Conservation (phyloP, 2,329 filamentous ascomycete genomes). For the Cercospora sp. region DNA sequence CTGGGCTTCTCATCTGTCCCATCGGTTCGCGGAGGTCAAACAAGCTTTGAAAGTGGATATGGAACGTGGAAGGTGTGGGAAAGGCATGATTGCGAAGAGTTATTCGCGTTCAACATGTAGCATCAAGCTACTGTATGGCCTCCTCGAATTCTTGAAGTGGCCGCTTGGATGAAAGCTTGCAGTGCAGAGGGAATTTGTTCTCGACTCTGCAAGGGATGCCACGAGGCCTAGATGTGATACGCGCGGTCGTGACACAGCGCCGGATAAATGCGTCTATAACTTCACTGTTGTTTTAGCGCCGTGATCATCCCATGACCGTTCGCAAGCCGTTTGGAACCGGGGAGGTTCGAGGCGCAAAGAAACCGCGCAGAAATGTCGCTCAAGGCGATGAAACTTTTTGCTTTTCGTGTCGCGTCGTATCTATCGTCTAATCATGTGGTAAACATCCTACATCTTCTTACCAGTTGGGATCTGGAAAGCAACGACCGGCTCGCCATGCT, state of each 20-base stretch:
- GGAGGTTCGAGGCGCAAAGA: background rate
- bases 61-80: background rate
- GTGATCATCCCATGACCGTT: background rate
- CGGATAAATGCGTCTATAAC: background rate
- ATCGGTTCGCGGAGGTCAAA: background rate
- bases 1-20: background rate
- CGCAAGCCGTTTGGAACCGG: background rate
- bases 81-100: background rate
- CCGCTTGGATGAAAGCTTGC: background rate
- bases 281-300: background rate
- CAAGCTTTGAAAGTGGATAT: background rate
- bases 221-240: background rate
- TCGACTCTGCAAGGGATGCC: constrained; percentile 1
- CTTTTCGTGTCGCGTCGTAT: background rate
- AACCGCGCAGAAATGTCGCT: background rate
- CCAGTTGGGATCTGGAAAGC: constrained; percentile 72
- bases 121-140: background rate
- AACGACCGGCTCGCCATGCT: constrained; percentile 60
- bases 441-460: constrained; percentile 44
- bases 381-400: background rate
- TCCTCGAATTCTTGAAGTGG: background rate
- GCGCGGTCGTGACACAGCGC: background rate
- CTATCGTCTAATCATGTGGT: background rate
- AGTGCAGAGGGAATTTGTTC: background rate
- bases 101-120: background rate